Evolutionary conservation across 352 stramenopile genomes (phyloP), one percentile per base, ranked within the genome.

Genomic region (Phytophthora hybrid): DNA sequence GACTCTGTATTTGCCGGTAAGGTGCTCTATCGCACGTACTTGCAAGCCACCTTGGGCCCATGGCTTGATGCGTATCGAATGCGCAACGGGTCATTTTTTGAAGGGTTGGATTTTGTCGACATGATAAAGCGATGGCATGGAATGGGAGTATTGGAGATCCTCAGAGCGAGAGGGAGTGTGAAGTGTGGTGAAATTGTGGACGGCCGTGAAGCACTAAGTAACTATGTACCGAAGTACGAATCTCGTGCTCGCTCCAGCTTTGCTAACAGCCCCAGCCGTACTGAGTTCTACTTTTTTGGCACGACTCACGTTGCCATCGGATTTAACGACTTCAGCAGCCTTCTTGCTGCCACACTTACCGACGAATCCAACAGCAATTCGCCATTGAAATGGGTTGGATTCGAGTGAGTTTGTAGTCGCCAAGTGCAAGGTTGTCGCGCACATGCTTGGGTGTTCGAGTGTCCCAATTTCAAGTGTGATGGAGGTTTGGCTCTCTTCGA

Each of bases 401-500:
- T 77, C 32, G 73, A 77, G 73, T 23, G 73, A 76, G 59, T 77
- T 74, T 61, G 19, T 54, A 18, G 69, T 80, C 41, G 69, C 73
- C 11, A 80, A 80, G 23, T 59, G 59, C 59, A 77, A 74, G 31
- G 69, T 77, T 0, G 63, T 80, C 31, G 73, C 73, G 1, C 44
- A 77, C 2, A 80, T 80, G 73, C 59, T 80, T 4, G 29, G 14
- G 5, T 74, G 47, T 44, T 8, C 69, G 0, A 32, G 18, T 19
- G 37, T 77, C 8, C 49, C 58, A 21, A 59, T 80, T 39, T 61
- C 46, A 8, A 79, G 62, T 47, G 62, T 73, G 23, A 76, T 76
- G 61, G 72, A 79, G 47, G 72, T 76, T 5, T 79, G 73, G 69
- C n/a, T 79, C 11, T 77, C 69, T 21, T 77, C 73, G 21, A 74